These are phyloP conservation scores for Chaetomium globosum DNA, from an alignment of 2,329 filamentous ascomycete genomes.

Conservation along the genomic window DNA sequence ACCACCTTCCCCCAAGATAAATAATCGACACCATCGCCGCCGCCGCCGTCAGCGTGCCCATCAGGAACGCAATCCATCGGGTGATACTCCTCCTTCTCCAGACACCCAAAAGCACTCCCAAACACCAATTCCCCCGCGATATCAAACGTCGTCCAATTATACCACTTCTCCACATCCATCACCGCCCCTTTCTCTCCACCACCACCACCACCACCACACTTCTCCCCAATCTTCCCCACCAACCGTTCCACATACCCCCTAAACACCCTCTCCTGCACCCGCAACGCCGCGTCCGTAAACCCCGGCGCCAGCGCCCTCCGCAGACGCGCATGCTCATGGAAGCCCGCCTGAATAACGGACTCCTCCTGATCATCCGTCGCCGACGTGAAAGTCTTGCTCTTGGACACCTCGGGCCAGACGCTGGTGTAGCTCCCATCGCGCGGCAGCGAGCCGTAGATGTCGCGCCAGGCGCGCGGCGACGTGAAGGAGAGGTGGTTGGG, in stretches of 20 bases:
- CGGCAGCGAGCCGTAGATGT: conserved; percentile 39
- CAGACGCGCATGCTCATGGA: conserved; percentile 26
- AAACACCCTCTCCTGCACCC: conserved; percentile 30
- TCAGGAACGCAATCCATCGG: conserved; percentile 5
- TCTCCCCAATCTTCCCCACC: conserved; percentile 24
- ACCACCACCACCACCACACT: neutral
- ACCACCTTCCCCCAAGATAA: conserved; percentile 18
- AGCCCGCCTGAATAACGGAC: conserved; percentile 21
- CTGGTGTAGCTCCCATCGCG: conserved; percentile 18
- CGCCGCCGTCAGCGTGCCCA: conserved; percentile 22
- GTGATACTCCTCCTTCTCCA: conserved; percentile 23
- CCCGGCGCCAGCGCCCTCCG: conserved; percentile 32
- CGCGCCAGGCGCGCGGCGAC: conserved; percentile 42
- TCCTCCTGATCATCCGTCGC: conserved; percentile 30
- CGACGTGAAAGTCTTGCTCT: conserved; percentile 26
- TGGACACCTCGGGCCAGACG: conserved; percentile 25
- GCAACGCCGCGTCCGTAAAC: conserved; percentile 32
- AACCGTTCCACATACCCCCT: conserved; percentile 28
- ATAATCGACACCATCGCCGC: conserved; percentile 13
- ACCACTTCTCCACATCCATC: conserved; percentile 33
- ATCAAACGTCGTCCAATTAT: conserved; percentile 36
- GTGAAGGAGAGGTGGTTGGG: conserved; percentile 49
- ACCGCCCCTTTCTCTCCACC: conserved; percentile 10
- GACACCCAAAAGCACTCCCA: conserved; percentile 36
- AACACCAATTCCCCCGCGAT: conserved; percentile 37